Base-by-base conservation (phyloP, 192 early-diverging fungal species). In the Piromyces sp. region DNA sequence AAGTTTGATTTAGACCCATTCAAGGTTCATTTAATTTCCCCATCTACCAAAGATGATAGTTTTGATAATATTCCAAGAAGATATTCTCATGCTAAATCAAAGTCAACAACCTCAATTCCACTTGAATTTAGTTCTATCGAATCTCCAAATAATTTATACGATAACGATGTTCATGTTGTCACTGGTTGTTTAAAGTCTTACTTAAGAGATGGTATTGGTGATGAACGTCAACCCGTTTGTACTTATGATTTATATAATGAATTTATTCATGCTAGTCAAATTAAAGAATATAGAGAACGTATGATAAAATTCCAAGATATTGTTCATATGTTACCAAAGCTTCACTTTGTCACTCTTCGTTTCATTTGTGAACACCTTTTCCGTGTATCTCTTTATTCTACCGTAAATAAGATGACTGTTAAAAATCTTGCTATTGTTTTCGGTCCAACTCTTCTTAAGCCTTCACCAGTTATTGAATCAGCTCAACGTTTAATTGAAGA, bases 351-450 rank as follows among this genome's bases (percentile, higher is more conserved):
- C 17, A 87, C 86, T n/a, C 84, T 90, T 17, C 85, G 86, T 79
- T 86, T 85, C 37, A 51, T 90, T 5, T 90, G 89, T 80, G 83
- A 90, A 81, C 89, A 90, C 81, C 82, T 90, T 19, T 40, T n/a
- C 51, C 22, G 51, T n/a, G 51, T 68, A 22, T 68, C 51, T 28
- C 51, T 68, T 68, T 68, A 68, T n/a, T 68, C 51, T 9, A 68
- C 51, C 4, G n/a, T 68, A 9, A 99, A 99, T 86, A 89, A 94
- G 81, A 99, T 99, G 97, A 92, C 90, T 7, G 85, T 94, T 51
- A 95, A 96, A 85, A 99, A 98, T 80, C 85, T 99, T 80, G 91
- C 95, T 29, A 95, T 97, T 38, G 95, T 99, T 30, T 97, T 99
- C 93, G 96, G 93, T 9, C 95, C 95, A 16, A 96, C 94, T 11